These are phyloP conservation scores for Cutaneotrichosporon sp. DNA, from an alignment of 1,284 basidiomycete species.

Conservation along the genomic window DNA sequence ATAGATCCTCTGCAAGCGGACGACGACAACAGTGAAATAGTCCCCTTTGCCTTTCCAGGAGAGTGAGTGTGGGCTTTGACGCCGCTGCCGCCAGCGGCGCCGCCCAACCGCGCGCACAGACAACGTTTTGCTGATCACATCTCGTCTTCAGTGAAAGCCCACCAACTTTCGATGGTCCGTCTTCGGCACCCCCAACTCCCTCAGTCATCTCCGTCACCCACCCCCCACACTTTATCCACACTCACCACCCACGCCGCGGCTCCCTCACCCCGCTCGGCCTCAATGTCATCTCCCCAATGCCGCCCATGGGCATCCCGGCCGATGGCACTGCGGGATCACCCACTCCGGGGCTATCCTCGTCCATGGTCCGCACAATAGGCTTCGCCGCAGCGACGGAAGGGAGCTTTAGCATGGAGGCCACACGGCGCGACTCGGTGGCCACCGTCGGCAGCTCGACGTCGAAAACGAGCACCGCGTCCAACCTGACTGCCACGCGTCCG, in stretches of 20 bases:
- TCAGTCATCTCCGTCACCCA: slow-evolving; percentile 41
- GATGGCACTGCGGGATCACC: slow-evolving; percentile 1
- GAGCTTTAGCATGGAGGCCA: slow-evolving; percentile 4
- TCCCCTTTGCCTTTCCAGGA: too few species aligned
- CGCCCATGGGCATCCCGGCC: slow-evolving; percentile 17
- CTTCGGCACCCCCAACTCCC: slow-evolving; percentile 43
- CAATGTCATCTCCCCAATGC: slow-evolving; percentile 45
- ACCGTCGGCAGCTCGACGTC: slow-evolving; percentile 31
- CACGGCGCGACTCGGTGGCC: slow-evolving; percentile 21
- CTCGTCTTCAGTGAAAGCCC: too few species aligned
- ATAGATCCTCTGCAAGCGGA: too few species aligned
- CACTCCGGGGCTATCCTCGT: neutral
- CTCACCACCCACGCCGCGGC: slow-evolving; percentile 45
- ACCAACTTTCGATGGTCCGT: slow-evolving; percentile 23
- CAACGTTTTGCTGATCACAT: neutral
- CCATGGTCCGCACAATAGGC: slow-evolving; percentile 29
- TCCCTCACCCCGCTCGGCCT: slow-evolving; percentile 46
- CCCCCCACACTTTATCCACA: slow-evolving; percentile 47
- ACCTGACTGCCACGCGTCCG: slow-evolving; percentile 35
- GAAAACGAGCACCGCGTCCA: slow-evolving; percentile 34
- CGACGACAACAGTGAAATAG: too few species aligned
- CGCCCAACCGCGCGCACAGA: too few species aligned
- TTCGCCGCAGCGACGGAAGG: slow-evolving; percentile 19
- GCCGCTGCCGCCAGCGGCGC: too few species aligned
- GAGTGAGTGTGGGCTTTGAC: too few species aligned